phyloP scores from a whole-genome alignment of 352 stramenopile species.

The Phytophthora crassamura region DNA sequence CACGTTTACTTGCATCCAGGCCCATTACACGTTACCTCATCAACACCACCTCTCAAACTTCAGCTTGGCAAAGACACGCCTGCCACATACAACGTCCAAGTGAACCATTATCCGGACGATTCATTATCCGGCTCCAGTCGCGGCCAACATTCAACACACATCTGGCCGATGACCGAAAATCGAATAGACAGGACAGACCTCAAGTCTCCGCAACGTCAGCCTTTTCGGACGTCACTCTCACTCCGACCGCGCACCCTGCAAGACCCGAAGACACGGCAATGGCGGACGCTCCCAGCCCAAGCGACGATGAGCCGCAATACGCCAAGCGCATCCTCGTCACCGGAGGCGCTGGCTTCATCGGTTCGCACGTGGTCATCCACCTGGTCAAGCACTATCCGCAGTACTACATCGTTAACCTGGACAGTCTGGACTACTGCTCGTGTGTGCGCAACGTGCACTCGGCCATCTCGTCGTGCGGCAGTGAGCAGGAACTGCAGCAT shows the following conservation, averaged over 20 bases:
- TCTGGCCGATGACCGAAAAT: constrained; percentile 17
- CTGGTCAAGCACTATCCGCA: constrained; percentile 97
- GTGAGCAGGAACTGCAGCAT: background rate
- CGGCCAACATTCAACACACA: constrained; percentile 23
- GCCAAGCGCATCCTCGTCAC: constrained; percentile 97
- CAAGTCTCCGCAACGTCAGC: no score
- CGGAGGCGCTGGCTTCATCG: constrained; percentile 97
- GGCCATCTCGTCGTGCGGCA: constrained; percentile 42
- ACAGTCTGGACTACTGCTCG: constrained; percentile 90
- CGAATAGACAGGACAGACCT: constrained; percentile 9
- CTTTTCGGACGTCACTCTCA: constrained; percentile 2
- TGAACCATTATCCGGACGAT: no score
- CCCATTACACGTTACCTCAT: no score
- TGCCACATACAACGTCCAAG: constrained; percentile 3
- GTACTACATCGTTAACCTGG: constrained; percentile 98
- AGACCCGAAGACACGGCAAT: constrained; percentile 4
- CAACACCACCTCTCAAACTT: background rate
- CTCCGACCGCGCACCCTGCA: background rate
- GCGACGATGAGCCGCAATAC: constrained; percentile 17
- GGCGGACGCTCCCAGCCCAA: background rate
- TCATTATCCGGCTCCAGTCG: no score
- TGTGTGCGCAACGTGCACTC: constrained; percentile 76
- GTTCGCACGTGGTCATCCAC: constrained; percentile 96
- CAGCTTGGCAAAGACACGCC: constrained; percentile 21
- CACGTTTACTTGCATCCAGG: no score